phyloP scores from a whole-genome alignment of 1,139 yeast species.

The Geotrichum histeridarum region DNA sequence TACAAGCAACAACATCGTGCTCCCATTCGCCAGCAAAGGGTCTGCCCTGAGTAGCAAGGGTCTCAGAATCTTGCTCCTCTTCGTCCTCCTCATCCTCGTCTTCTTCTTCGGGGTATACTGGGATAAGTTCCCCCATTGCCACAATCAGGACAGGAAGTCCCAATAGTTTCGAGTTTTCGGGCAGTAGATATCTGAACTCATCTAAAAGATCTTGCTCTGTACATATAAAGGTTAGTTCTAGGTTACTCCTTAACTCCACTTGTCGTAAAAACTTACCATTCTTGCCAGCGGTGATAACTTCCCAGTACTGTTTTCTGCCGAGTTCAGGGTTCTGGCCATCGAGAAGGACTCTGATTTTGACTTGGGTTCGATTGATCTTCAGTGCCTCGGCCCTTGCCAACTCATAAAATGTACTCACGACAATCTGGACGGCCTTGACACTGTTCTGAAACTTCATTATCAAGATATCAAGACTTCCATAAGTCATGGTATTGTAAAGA shows the following conservation, averaged over 20 bases:
- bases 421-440: constrained; percentile 31
- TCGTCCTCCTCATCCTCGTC: constrained; percentile 19
- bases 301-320: constrained; percentile 34
- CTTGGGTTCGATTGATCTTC: constrained; percentile 24
- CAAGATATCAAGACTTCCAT: constrained; percentile 36
- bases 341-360: constrained; percentile 37
- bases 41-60: background rate
- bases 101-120: background rate
- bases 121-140: constrained; percentile 21
- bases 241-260: background rate
- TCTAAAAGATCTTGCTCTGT: constrained; percentile 26
- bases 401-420: constrained; percentile 32
- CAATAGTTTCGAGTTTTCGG: constrained; percentile 25
- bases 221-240: background rate
- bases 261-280: constrained; percentile 16
- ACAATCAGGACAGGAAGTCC: constrained; percentile 32
- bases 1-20: constrained; percentile 28
- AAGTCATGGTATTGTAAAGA: constrained; percentile 30
- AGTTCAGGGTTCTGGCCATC: constrained; percentile 33
- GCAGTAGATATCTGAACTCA: constrained; percentile 28
- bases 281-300: constrained; percentile 33
- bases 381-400: constrained; percentile 27
- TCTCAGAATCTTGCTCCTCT: background rate
- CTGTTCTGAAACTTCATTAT: constrained; percentile 32
- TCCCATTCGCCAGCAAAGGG: constrained; percentile 21